These are phyloP conservation scores for Geotrichum citri-aurantii DNA, from an alignment of 1,139 yeast species.

Conservation along the genomic window DNA sequence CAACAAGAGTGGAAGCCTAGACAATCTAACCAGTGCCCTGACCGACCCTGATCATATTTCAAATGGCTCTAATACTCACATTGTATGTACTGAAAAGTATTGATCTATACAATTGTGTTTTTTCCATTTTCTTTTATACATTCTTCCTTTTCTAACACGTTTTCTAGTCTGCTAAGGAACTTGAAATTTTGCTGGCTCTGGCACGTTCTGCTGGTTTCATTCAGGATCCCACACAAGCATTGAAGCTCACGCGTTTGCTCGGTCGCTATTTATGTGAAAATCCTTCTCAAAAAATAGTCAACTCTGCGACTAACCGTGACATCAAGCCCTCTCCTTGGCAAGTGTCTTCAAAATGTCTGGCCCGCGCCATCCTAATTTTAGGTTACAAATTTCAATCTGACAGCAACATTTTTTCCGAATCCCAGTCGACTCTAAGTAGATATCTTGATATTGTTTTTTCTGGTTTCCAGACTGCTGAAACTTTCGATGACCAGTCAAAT, in stretches of 20 bases:
- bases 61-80: conserved; percentile 20
- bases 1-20: conserved; percentile 20
- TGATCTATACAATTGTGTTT: neutral
- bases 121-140: conserved; percentile 8
- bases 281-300: conserved; percentile 49
- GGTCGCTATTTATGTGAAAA: conserved; percentile 54
- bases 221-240: conserved; percentile 46
- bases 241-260: conserved; percentile 48
- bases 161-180: conserved; percentile 44
- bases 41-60: conserved; percentile 23
- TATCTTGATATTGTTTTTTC: conserved; percentile 33
- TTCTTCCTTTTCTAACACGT: neutral
- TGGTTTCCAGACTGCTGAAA: conserved; percentile 2
- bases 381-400: conserved; percentile 38
- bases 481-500: conserved; percentile 33
- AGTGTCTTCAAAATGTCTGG: conserved; percentile 38
- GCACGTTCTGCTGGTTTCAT: conserved; percentile 49
- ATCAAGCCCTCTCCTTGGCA: conserved; percentile 45
- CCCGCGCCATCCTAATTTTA: conserved; percentile 35
- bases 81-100: conserved; percentile 23
- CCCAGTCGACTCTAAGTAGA: conserved; percentile 8
- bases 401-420: neutral
- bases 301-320: conserved; percentile 42
- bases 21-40: conserved; percentile 24
- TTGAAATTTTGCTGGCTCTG: conserved; percentile 66